These are phyloP conservation scores for Vicia sativa DNA, from an alignment of 306 rosid genomes.

Conservation along the genomic window DNA sequence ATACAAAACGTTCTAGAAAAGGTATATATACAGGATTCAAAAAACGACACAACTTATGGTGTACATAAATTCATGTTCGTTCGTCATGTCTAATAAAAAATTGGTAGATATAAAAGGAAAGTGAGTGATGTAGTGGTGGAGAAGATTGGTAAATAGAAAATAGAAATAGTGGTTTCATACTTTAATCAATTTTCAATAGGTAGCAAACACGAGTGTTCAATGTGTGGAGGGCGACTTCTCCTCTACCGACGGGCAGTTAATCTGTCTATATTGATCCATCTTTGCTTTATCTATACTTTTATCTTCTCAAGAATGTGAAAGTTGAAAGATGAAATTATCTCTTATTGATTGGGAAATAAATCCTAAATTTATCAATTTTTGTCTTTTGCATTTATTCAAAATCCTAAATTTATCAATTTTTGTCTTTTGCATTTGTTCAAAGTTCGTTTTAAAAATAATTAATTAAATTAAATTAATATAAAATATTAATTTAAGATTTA, in stretches of 20 bases:
- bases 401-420: too few relatives aligned
- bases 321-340: slow-evolving; percentile 7
- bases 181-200: not conserved
- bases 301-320: slow-evolving; percentile 27
- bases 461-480: too few relatives aligned
- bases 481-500: too few relatives aligned
- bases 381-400: too few relatives aligned
- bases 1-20: slow-evolving; percentile 13
- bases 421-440: too few relatives aligned
- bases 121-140: not conserved
- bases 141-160: slow-evolving; percentile 12
- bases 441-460: too few relatives aligned
- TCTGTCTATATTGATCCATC: slow-evolving; percentile 17
- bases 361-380: not conserved
- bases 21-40: not conserved
- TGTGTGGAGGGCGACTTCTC: slow-evolving; percentile 41
- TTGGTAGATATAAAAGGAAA: slow-evolving; percentile 37
- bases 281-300: slow-evolving; percentile 35
- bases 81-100: not conserved
- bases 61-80: not conserved
- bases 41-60: not conserved
- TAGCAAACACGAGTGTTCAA: slow-evolving; percentile 29
- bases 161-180: not conserved
- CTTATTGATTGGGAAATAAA: slow-evolving; percentile 37
- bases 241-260: slow-evolving; percentile 39